A percentile compares a stretch with the other conserved stretches of the same genome.
These are phyloP conservation scores for Pythium biforme DNA, from an alignment of 352 stramenopile species.

Conservation along the genomic window DNA sequence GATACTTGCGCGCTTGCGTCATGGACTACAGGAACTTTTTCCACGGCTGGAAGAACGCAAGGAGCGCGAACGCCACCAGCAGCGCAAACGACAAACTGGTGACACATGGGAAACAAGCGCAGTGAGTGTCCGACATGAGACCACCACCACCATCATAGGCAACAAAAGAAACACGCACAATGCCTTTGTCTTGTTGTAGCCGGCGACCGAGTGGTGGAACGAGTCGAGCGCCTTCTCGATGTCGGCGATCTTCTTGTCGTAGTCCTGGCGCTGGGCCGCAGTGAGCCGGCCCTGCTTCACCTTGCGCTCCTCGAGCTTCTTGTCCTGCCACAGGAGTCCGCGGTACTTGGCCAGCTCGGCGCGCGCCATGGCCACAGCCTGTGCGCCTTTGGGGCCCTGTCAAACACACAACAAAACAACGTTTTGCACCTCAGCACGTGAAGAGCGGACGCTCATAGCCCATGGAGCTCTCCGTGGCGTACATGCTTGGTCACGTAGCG, in stretches of 20 bases:
- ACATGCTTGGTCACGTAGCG: conserved; percentile 86
- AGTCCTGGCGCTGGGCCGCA: conserved; percentile 44
- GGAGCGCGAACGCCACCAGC: conserved; percentile 55
- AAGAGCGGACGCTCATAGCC: too few species aligned
- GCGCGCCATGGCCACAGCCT: conserved; percentile 73
- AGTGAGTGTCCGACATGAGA: background rate
- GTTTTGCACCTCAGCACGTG: background rate
- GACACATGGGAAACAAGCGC: background rate
- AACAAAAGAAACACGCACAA: conserved; percentile 37
- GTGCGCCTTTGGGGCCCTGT: conserved; percentile 61
- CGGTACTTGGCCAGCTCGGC: conserved; percentile 81
- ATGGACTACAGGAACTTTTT: conserved; percentile 30
- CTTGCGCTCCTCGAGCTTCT: conserved; percentile 76
- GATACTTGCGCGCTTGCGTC: background rate
- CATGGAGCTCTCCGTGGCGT: background rate
- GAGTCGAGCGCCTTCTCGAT: conserved; percentile 71
- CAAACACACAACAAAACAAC: background rate
- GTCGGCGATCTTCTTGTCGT: conserved; percentile 74
- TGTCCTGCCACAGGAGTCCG: conserved; percentile 77
- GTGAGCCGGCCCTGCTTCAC: conserved; percentile 65
- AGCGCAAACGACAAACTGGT: conserved; percentile 42
- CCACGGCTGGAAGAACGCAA: conserved; percentile 80
- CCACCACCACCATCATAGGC: background rate
- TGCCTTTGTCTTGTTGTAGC: conserved; percentile 79
- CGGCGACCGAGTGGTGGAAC: conserved; percentile 75